These are phyloP conservation scores for Spatholobus suberectus DNA, from an alignment of 306 rosid species.

Conservation along the genomic window DNA sequence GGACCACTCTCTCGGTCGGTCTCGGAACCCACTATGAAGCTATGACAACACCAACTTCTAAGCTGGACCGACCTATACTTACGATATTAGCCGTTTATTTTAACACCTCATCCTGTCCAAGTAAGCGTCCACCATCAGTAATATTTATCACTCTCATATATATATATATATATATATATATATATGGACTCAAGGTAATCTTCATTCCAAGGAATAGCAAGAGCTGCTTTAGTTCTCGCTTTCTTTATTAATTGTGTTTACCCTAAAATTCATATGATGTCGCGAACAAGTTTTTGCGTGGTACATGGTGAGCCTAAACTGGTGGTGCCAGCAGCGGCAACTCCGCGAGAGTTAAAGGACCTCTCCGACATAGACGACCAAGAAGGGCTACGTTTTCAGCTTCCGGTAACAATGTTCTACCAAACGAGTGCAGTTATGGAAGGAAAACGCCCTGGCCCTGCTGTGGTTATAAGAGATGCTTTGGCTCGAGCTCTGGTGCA, in stretches of 20 bases:
- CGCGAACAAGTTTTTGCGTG: neutral
- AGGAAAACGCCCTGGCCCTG: neutral
- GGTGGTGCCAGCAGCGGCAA: constrained; percentile 32
- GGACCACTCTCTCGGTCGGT: no score
- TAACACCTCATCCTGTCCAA: no score
- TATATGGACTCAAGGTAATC: neutral
- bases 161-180: no score
- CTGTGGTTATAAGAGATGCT: neutral
- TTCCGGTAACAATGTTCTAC: constrained; percentile 9
- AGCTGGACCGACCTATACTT: no score
- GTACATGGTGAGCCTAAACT: constrained; percentile 2
- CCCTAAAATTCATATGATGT: neutral
- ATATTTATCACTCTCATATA: no score
- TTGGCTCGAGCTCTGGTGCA: constrained; percentile 21
- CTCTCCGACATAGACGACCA: constrained; percentile 46
- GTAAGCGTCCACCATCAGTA: no score
- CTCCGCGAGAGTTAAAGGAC: constrained; percentile 23
- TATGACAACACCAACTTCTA: no score
- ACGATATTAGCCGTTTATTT: no score
- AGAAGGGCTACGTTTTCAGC: constrained; percentile 36
- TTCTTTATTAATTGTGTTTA: neutral
- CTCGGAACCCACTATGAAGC: no score
- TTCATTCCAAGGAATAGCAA: neutral
- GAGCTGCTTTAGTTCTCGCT: neutral
- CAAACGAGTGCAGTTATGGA: neutral